Base-by-base conservation (phyloP, 139 green algal genomes). In the Chlorella sp. region DNA sequence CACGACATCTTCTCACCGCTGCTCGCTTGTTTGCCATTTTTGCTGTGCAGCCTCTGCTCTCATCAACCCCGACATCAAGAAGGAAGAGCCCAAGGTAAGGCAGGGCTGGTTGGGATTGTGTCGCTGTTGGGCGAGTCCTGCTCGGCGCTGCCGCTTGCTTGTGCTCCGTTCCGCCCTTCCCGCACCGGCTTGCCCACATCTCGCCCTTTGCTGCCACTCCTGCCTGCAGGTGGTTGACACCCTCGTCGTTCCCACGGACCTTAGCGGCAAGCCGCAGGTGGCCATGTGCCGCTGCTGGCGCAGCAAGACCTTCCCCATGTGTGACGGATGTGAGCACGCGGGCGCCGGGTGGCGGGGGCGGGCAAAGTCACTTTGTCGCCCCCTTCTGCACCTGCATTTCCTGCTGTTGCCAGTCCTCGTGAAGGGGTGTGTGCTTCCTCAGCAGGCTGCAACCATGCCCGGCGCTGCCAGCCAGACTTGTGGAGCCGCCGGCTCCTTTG, bases 301-400 rank as follows among this genome's bases (percentile, higher is more conserved):
- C 24, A 81, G 57, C 19, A 48, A 26, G 9, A 90, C 32, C 68
- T 97, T 97, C 86, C 95, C 95, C 39, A 89, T 94, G 53, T 97
- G 95, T 86, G 83, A 97, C 75, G 95, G 95, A 30, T 61, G 90
- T 32, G 71, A 78, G 71, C 68, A 16, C 9, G 68, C 68, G 28
- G 11, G 66, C 3, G 48, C 48, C 7, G 48, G 48, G 48, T 5
- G 48, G 48, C 9, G 48, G 48, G 9, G 48, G 9, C 1, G 22
- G 68, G 26, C 32, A 26, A 22, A 16, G 26, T 76, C 24, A 22
- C 34, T 14, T 16, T 16, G 1, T 36, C 68, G 34, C 34, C 9
- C 24, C 26, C 42, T 9, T 34, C 73, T 42, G 73, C 32, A 80
- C 26, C 19, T 76, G 68, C 22, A 3, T 57, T 57, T 57, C 9